Conservation (phyloP, 441 rosid species). For the Gossypium davidsonii region DNA sequence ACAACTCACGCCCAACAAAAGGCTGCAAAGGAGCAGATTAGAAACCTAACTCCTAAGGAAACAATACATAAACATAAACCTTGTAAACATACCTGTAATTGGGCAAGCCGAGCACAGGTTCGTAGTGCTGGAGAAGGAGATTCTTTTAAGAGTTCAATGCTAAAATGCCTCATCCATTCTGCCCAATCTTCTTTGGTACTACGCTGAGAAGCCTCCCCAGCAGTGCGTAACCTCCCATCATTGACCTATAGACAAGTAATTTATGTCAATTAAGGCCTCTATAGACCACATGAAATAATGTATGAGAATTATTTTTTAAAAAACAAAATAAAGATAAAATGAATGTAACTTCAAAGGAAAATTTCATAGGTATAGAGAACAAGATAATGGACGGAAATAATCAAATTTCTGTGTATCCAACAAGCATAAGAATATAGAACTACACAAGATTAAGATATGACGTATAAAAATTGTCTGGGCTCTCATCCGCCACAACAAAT, state of each 20-base stretch:
- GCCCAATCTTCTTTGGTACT: slow-evolving; percentile 99
- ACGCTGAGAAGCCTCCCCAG: slow-evolving; percentile 99
- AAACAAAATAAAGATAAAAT: slow-evolving; percentile 13
- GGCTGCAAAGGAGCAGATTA: slow-evolving; percentile 62
- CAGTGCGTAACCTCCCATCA: slow-evolving; percentile 84
- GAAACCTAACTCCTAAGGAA: slow-evolving; percentile 17
- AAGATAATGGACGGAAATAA: slow-evolving; percentile 9
- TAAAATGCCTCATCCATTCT: slow-evolving; percentile 99
- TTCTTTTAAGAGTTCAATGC: slow-evolving; percentile 94
- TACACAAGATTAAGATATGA: neutral
- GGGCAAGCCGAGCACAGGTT: slow-evolving; percentile 98
- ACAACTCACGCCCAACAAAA: slow-evolving; percentile 93
- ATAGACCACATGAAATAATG: slow-evolving; percentile 3
- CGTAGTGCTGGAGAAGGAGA: slow-evolving; percentile 98
- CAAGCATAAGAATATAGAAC: neutral
- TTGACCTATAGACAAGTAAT: slow-evolving; percentile 49
- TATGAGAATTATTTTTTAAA: neutral
- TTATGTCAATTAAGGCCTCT: neutral
- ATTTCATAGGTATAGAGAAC: slow-evolving; percentile 5
- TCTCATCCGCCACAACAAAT: neutral
- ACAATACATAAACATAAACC: slow-evolving; percentile 14
- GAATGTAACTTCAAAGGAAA: neutral
- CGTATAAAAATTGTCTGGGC: neutral
- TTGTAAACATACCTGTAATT: slow-evolving; percentile 61
- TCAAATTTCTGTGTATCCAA: neutral